A percentile compares a stretch with the other conserved stretches of the same genome.
phyloP scores from a whole-genome alignment of 1,284 basidiomycete genomes.

The Inonotus hispidus region DNA sequence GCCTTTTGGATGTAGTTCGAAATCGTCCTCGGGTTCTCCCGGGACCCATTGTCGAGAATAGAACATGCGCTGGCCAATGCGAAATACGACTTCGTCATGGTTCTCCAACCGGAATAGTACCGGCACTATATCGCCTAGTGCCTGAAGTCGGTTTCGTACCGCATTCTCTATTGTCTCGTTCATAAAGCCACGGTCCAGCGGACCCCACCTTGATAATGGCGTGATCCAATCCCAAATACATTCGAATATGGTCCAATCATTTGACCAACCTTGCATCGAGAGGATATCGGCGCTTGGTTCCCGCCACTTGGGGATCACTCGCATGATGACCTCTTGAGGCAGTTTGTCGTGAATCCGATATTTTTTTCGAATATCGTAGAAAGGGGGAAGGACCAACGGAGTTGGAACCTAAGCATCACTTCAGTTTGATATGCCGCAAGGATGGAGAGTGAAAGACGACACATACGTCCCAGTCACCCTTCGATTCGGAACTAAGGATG shows the following conservation, averaged over 20 bases:
- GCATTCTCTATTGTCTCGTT: background rate
- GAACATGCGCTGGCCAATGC: background rate
- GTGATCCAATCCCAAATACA: background rate
- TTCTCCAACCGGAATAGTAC: background rate
- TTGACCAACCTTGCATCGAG: conserved; percentile 1
- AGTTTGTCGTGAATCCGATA: background rate
- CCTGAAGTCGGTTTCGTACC: background rate
- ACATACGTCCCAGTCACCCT: background rate
- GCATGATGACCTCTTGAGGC: background rate
- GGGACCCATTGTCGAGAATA: background rate
- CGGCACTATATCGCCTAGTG: conserved; percentile 3
- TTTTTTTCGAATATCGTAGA: background rate
- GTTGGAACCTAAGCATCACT: background rate
- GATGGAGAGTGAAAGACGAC: background rate
- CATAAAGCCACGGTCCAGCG: background rate
- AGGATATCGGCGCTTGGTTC: background rate
- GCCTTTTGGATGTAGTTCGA: background rate
- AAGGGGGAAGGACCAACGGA: background rate
- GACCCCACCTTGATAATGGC: conserved; percentile 6
- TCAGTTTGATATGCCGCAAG: background rate
- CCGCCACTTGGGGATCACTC: background rate
- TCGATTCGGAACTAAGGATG: too few species aligned
- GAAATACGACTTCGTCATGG: conserved; percentile 4
- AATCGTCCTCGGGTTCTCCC: background rate
- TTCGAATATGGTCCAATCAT: conserved; percentile 7